Percentiles rank a stretch among this genome's conserved stretches.
phyloP scores from a whole-genome alignment of 768 basidiomycete species.

The Gelatoporia subvermispora region DNA sequence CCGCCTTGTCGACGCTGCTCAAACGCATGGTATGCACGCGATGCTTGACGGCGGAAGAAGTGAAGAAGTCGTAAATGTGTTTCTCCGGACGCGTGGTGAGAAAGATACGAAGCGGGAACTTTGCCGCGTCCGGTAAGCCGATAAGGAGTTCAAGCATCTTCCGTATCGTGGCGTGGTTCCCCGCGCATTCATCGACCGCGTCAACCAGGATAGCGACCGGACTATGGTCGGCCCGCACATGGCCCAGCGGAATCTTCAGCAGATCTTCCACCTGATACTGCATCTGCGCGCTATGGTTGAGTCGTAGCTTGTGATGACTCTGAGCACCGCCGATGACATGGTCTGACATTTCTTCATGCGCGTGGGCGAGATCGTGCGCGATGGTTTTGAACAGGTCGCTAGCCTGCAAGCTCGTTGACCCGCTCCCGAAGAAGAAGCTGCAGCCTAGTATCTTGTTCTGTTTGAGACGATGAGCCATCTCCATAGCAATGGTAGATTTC shows the following conservation, averaged over 20 bases:
- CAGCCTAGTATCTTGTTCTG: neutral
- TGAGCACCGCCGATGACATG: neutral
- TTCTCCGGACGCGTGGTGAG: neutral
- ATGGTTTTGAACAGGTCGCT: neutral
- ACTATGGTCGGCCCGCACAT: neutral
- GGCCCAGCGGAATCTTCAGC: neutral
- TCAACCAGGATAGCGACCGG: neutral
- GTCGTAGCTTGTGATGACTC: neutral
- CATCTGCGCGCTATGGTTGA: neutral
- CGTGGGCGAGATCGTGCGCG: neutral
- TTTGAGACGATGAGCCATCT: neutral
- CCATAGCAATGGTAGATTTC: neutral
- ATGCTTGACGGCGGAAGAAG: neutral
- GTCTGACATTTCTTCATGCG: neutral
- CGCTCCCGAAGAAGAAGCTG: neutral
- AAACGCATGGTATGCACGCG: neutral
- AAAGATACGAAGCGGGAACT: neutral
- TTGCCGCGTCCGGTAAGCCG: neutral
- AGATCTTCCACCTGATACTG: neutral
- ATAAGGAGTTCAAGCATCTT: neutral
- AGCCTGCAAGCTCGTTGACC: neutral
- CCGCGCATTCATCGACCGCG: neutral
- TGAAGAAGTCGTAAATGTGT: neutral
- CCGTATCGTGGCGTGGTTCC: neutral
- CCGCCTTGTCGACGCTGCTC: neutral